Evolutionary conservation across 2,329 filamentous ascomycete genomes (phyloP).

Genomic region (Paramyrothecium sp.): DNA sequence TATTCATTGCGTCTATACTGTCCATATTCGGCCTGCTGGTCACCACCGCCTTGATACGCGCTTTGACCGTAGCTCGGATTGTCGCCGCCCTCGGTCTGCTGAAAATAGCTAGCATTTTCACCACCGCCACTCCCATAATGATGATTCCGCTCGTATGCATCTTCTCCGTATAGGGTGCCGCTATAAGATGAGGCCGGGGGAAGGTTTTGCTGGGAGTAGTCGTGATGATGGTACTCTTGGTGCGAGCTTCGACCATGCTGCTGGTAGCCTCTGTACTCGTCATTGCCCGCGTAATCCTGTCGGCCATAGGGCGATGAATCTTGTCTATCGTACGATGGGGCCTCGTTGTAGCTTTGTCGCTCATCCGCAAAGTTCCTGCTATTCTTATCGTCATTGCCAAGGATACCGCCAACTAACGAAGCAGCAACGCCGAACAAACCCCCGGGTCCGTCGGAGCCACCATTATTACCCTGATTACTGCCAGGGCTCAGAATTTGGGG

Average conservation of each 20-base stretch:
- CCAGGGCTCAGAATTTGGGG: conserved; percentile 41
- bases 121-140: background rate
- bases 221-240: background rate
- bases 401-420: conserved; percentile 62
- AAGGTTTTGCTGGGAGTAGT: background rate
- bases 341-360: background rate
- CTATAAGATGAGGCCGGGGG: background rate
- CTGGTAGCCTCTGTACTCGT: background rate
- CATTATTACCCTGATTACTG: conserved; percentile 52
- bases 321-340: background rate
- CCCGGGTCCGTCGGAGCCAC: conserved; percentile 52
- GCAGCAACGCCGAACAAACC: conserved; percentile 70
- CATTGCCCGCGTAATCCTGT: background rate
- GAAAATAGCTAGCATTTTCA: background rate
- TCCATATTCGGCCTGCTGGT: background rate
- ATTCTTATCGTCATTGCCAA: conserved; percentile 50
- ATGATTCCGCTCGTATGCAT: background rate
- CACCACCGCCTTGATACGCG: background rate
- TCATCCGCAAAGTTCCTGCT: background rate
- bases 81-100: background rate
- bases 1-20: background rate
- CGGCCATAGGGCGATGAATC: background rate
- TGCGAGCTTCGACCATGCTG: background rate
- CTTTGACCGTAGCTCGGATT: background rate
- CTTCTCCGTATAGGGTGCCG: background rate